Percentiles rank a stretch among this genome's conserved stretches.
These are phyloP conservation scores for Xylariaceae sp. DNA, from an alignment of 2,329 filamentous ascomycete species.

Conservation along the genomic window DNA sequence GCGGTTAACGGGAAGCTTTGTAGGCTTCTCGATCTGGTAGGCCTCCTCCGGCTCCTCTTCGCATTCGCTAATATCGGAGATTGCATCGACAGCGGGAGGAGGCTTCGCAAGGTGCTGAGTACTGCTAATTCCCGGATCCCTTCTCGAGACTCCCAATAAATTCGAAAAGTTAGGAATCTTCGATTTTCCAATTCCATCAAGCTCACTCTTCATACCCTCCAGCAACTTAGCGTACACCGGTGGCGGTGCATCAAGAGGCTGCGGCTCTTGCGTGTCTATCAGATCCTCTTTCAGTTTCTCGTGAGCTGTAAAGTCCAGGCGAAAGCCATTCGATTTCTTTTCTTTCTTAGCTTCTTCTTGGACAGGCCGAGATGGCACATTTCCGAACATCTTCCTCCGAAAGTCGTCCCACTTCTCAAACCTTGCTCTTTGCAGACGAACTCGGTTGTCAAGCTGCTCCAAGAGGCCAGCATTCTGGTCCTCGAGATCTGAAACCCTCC, in stretches of 20 bases:
- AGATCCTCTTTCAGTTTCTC: slow-evolving; percentile 49
- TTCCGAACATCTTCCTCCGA: slow-evolving; percentile 50
- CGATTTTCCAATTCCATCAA: slow-evolving; percentile 37
- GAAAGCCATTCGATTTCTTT: slow-evolving; percentile 46
- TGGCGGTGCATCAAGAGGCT: slow-evolving; percentile 32
- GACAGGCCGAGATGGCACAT: slow-evolving; percentile 32
- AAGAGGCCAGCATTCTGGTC: slow-evolving; percentile 58
- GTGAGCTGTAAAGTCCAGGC: slow-evolving; percentile 59
- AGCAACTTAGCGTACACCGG: slow-evolving; percentile 50
- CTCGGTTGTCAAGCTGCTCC: slow-evolving; percentile 70
- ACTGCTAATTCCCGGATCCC: slow-evolving; percentile 7
- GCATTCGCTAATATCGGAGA: slow-evolving; percentile 57
- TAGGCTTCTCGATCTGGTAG: slow-evolving; percentile 13
- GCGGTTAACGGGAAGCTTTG: slow-evolving; percentile 5
- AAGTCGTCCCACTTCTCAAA: slow-evolving; percentile 77
- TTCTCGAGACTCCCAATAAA: slow-evolving; percentile 23
- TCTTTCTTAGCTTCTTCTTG: slow-evolving; percentile 25
- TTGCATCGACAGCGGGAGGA: slow-evolving; percentile 33
- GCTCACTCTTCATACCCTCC: slow-evolving; percentile 44
- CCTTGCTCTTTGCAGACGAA: slow-evolving; percentile 67
- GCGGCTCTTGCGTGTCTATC: slow-evolving; percentile 28
- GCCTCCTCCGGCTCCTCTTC: slow-evolving; percentile 47
- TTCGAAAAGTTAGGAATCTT: slow-evolving; percentile 36
- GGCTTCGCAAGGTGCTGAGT: slow-evolving; percentile 6
- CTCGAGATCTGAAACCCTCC: slow-evolving; percentile 59